Evolutionary conservation across 1,284 basidiomycete genomes (phyloP).

Genomic region (Boletus hoseneyae): DNA sequence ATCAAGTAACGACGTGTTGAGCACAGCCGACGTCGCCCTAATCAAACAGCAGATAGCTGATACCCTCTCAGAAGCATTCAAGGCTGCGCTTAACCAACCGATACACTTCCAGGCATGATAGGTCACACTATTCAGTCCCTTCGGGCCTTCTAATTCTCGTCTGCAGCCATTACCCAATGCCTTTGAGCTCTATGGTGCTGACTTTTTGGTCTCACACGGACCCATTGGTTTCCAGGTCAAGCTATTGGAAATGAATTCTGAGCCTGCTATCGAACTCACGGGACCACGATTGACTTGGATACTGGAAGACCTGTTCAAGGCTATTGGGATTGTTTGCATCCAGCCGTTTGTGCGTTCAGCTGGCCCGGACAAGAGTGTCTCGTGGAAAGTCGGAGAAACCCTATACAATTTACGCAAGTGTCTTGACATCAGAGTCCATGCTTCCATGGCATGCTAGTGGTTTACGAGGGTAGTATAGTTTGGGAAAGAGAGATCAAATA

Average conservation of each 20-base stretch:
- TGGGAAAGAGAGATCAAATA: not conserved
- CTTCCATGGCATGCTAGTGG: conserved; percentile 12
- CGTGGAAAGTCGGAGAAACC: conserved; percentile 40
- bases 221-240: conserved; percentile 55
- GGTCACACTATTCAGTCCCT: not conserved
- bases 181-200: conserved; percentile 93
- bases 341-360: conserved; percentile 46
- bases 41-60: conserved; percentile 65
- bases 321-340: conserved; percentile 68
- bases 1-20: conserved; percentile 24
- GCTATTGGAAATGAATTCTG: conserved; percentile 90
- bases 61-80: conserved; percentile 79
- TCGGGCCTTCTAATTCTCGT: conserved; percentile 1
- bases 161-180: conserved; percentile 82
- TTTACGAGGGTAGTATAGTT: not conserved
- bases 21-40: conserved; percentile 45
- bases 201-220: conserved; percentile 76
- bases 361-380: not conserved
- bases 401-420: conserved; percentile 50
- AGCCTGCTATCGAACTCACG: conserved; percentile 94
- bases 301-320: conserved; percentile 75
- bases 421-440: conserved; percentile 43
- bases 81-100: conserved; percentile 79
- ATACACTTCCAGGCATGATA: conserved; percentile 79
- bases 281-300: conserved; percentile 82